Evolutionary conservation across 257 asterid genomes (phyloP).

Genomic region (Solanum stenotomum): DNA sequence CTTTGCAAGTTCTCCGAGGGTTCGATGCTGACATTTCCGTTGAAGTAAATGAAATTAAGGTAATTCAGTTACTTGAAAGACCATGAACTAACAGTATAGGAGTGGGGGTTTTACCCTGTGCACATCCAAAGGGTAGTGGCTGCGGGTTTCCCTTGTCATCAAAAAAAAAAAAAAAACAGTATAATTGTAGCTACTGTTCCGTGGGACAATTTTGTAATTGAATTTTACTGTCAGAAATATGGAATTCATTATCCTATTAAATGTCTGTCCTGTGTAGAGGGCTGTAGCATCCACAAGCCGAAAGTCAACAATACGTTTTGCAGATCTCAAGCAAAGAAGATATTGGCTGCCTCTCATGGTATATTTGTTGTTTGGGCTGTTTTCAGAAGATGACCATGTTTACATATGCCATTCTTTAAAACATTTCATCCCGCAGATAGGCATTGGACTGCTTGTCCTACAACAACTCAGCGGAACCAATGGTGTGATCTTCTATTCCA

Average conservation of each 20-base stretch:
- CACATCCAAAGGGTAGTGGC: too few relatives aligned
- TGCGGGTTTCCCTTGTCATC: too few relatives aligned
- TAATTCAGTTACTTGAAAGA: constrained; percentile 3
- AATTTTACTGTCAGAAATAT: background rate
- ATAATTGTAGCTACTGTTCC: background rate
- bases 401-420: background rate
- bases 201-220: background rate
- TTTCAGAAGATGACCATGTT: background rate
- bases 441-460: constrained; percentile 67
- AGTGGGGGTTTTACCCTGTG: too few relatives aligned
- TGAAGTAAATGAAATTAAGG: constrained; percentile 85
- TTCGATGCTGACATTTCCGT: constrained; percentile 78
- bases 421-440: constrained; percentile 41
- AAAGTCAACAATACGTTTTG: constrained; percentile 67
- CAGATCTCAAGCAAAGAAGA: constrained; percentile 74
- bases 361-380: background rate
- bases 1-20: constrained; percentile 92
- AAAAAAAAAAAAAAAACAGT: too few relatives aligned
- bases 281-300: constrained; percentile 77
- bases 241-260: background rate
- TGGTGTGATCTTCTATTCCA: constrained; percentile 81
- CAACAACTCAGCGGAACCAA: constrained; percentile 83
- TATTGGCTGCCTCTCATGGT: constrained; percentile 97
- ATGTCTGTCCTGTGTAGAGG: constrained; percentile 37
- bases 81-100: background rate